Base-by-base conservation (phyloP, 768 basidiomycete genomes). In the Jaapia argillacea region DNA sequence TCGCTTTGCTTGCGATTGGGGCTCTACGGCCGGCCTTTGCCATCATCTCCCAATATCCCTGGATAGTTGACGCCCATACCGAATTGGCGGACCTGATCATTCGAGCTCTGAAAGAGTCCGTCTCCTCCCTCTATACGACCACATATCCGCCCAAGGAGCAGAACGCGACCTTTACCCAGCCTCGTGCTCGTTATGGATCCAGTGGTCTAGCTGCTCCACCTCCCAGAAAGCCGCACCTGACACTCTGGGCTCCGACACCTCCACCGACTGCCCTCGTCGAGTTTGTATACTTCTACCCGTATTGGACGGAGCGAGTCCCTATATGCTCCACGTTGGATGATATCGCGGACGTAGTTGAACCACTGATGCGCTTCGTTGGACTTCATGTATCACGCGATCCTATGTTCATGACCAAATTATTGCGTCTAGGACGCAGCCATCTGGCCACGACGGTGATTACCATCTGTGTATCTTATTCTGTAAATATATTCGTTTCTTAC, bases 241-340 rank as follows among this genome's bases (percentile, higher is more conserved):
- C 88, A 0, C 62, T 85, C 3, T 74, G 74, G 60, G 83, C 85
- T 2, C 93, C 93, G 3, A 74, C 76, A 10, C 92, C 93, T 21
- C 84, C 87, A 0, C 73, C 77, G 51, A 92, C 89, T 18, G 74
- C 66, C 43, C 71, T 68, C 3, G 72, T 71, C n/a, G 78, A 83
- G 41, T 94, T 89, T 53, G 75, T 88, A 4, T 96, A 88, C 69
- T 97, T 96, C 71, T 94, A 82, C 59, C 85, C 89, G 10, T 70
- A 79, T 44, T 97, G 92, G 92, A 59, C 64, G 12, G 74, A 82
- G 36, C 70, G 72, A 40, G 65, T 93, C 24, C 87, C 86, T 4
- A 51, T 79, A 24, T 83, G 83, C 56, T 62, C 66, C 5, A 66
- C 67, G 0, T 56, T 78, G 40, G 80, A 81, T 35, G 91, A 94